A percentile compares a stretch with the other conserved stretches of the same genome.
Conservation (phyloP, 106 monocot genomes). For the Dendrobium nobile region DNA sequence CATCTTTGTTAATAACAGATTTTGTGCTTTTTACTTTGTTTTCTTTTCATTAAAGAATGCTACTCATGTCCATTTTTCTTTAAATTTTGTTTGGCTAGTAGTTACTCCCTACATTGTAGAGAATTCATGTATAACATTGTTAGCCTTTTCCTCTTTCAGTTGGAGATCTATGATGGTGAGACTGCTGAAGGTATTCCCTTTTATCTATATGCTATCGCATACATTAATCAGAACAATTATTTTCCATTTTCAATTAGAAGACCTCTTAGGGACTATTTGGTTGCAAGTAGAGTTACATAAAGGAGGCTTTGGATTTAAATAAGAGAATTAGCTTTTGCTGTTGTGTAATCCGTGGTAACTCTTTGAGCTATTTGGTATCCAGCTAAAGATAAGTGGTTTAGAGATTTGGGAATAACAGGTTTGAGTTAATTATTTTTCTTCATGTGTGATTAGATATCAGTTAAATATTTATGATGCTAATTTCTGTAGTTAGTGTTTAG, state of each 20-base stretch:
- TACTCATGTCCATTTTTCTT: neutral
- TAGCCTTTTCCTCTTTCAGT: slow-evolving; percentile 30
- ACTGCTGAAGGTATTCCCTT: slow-evolving; percentile 46
- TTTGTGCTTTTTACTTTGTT: neutral
- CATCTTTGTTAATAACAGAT: neutral
- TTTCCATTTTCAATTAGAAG: neutral
- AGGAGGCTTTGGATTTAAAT: neutral
- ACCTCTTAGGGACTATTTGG: neutral
- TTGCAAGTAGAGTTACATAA: neutral
- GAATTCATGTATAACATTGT: neutral
- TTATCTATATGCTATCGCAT: neutral
- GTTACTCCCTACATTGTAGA: neutral
- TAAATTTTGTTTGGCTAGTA: neutral
- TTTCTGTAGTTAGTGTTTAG: neutral
- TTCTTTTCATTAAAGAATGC: neutral
- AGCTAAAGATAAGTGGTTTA: too few species aligned
- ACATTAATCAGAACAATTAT: neutral
- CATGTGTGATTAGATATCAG: too few species aligned
- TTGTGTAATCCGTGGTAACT: too few species aligned
- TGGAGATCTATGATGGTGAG: slow-evolving; percentile 67
- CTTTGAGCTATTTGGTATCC: too few species aligned
- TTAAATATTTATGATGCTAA: too few species aligned
- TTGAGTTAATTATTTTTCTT: too few species aligned
- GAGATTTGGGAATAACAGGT: too few species aligned
- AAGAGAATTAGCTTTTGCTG: neutral